Base-by-base conservation (phyloP, 257 asterid species). In the Solanum arcanum region DNA sequence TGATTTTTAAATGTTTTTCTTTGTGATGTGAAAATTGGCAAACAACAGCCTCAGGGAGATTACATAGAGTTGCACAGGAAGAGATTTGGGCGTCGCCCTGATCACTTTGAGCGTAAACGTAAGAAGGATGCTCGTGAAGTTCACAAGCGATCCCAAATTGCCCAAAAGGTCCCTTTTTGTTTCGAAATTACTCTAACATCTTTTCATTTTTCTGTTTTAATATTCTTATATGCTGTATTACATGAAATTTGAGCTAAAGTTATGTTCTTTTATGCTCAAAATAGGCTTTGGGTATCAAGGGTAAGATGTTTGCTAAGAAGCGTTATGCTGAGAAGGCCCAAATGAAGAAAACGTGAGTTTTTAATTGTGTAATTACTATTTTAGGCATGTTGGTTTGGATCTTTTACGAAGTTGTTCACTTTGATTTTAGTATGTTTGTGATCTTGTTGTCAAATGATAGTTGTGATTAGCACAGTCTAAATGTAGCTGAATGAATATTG, bases 101-200 rank as follows among this genome's bases (percentile, higher is more conserved):
- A 97, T 89, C 95, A 94, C 91, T 92, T 92, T 88, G 98, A 95
- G 92, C 96, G 98, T 83, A 95, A 94, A 47, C 98, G 99, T 72
- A 97, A 95, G 99, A 95, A 92, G 97, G 94, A 95, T 89, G 99
- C 99, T 66, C 98, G 99, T 87, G 98, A 94, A 91, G 98, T 93
- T 92, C 99, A 97, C 91, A 93, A 91, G 93, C 96, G 91, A 85
- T 97, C 99, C 69, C 92, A 91, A 86, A 87, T 87, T 44, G 98
- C 98, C 42, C 98, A 96, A 87, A 92, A 90, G 88, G 99, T 97
- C 12, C 29, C 4, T 15, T 44, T 14, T 66, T 44, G 13, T 25
- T 35, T 5, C 39, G 6, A 35, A 35, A 35, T 35, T 35, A 35
- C 39, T 35, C 39, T 35, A 35, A 46, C 9, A 56, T 20, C 7